Evolutionary conservation across 2,329 filamentous ascomycete genomes (phyloP), one percentile per base, ranked within the genome.

Genomic region (Claviceps sp.): DNA sequence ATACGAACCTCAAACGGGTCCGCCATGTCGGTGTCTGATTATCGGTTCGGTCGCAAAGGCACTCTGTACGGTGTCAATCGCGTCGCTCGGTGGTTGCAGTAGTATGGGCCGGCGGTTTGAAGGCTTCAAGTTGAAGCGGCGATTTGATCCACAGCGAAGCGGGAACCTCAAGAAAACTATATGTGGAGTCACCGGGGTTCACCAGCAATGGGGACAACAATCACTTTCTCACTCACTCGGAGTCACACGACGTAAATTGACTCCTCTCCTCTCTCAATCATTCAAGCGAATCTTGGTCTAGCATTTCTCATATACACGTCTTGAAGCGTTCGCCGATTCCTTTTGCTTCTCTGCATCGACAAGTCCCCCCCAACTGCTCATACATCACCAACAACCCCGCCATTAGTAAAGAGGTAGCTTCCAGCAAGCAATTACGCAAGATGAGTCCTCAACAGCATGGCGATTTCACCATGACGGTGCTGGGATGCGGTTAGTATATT

Each of bases 1-100:
- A 98, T 90, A 65, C 93, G 90, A 61, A 97, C 91, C 74, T 97
- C 93, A 69, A 98, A 98, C 5, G 94, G 93, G 70, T 98, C 90
- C 48, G 76, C 71, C 76, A 80, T 81, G 30, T 37, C 34, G 18
- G 30, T 14, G 24, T 36, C 26, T 20, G 43, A 47, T 42, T 53
- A 14, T 18, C 18, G 41, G 13, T 34, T 34, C 9, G 30, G 30
- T 34, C 30, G 30, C 30, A 4, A 30, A 30, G 30, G 30, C 30
- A 30, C 9, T 30, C 30, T 30, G 30, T 11, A 34, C 30, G 30
- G 30, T 11, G 30, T 34, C 9, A 34, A 34, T 34, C 30, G 30
- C 30, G 30, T 34, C 9, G 9, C 30, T 34, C 9, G 30, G 11
- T 34, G 30, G 30, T 34, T 34, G 30, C 30, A 34, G 9, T 4